Conservation (phyloP, 192 early-diverging fungal species). For the Spizellomyces sp. region DNA sequence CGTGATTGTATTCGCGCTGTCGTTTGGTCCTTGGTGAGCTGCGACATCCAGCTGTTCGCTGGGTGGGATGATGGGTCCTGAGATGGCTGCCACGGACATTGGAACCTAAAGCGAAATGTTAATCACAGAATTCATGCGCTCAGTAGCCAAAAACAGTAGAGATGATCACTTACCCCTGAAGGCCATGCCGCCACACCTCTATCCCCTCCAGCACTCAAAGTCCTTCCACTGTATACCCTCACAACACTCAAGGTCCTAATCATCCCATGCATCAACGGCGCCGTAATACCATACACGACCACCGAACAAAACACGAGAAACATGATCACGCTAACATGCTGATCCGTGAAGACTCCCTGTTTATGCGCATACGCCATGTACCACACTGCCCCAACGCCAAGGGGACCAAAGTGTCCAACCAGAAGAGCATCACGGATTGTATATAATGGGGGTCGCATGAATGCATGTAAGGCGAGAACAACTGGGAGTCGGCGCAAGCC, state of each 20-base stretch:
- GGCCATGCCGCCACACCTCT: slow-evolving; percentile 5
- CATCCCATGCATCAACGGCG: slow-evolving; percentile 64
- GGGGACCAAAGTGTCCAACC: slow-evolving; percentile 89
- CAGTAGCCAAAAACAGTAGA: background rate
- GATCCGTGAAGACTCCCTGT: background rate
- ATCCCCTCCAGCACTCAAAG: slow-evolving; percentile 8
- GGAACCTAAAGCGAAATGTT: slow-evolving; percentile 4
- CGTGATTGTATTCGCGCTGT: slow-evolving; percentile 6
- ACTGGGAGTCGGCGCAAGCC: slow-evolving; percentile 74
- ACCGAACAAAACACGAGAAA: slow-evolving; percentile 76
- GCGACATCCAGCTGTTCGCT: background rate
- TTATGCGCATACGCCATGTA: slow-evolving; percentile 50
- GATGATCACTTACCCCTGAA: background rate
- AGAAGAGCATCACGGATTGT: slow-evolving; percentile 78
- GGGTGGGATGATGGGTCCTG: slow-evolving; percentile 15
- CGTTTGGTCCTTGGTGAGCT: background rate
- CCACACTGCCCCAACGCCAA: slow-evolving; percentile 70
- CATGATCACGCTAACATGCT: slow-evolving; percentile 29
- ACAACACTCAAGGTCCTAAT: slow-evolving; percentile 22
- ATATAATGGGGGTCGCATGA: slow-evolving; percentile 44
- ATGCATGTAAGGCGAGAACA: slow-evolving; percentile 60
- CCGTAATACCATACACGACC: slow-evolving; percentile 78
- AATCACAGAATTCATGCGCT: background rate
- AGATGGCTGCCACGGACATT: slow-evolving; percentile 9
- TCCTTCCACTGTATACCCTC: slow-evolving; percentile 21